Evolutionary conservation across 129 eudicot genomes (phyloP), one percentile per base, ranked within the genome.

Genomic region (Flaveria sonorensis): DNA sequence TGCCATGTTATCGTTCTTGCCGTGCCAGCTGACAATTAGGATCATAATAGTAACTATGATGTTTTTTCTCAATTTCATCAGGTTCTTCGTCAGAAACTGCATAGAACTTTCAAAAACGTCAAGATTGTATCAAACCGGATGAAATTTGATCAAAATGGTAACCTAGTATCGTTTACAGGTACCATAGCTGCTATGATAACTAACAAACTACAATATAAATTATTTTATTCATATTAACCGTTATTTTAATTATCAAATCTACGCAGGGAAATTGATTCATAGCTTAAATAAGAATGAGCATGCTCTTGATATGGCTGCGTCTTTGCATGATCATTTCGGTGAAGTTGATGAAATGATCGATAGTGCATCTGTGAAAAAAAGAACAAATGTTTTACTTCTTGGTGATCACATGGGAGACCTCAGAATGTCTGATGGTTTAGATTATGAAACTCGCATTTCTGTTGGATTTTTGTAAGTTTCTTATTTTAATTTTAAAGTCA

Each of bases 361-460:
- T 55, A 70, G 61, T 50, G 81, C 84, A 53, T 79, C 91, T 6
- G 84, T 92, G 81, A 89, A 86, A 71, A 79, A 71, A 72, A 84
- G 97, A 83, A 92, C 91, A 40, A 92, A 92, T 72, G 97, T 92
- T 60, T 74, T 92, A 20, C 97, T 92, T 60, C 91, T 92, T 59
- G 97, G 97, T 83, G 96, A 92, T 88, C 97, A 92, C 80, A 77
- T 86, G 57, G 97, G 96, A 62, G 97, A 92, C 86, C 79, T 92
- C 79, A 88, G 93, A 83, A 92, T 92, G 97, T 92, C 97, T 11
- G 96, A 92, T 81, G 96, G 97, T 79, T 77, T 92, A 71, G 81
- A 83, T 70, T 92, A 87, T 74, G 85, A 84, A 30, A 92, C 92
- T 32, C 87, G 90, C 43, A 92, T 92, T 69, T 89, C 93, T 55